A percentile compares a stretch with the other conserved stretches of the same genome.
These are phyloP conservation scores for Komagataella pseudopastoris DNA, from an alignment of 805 yeast genomes.

Conservation along the genomic window DNA sequence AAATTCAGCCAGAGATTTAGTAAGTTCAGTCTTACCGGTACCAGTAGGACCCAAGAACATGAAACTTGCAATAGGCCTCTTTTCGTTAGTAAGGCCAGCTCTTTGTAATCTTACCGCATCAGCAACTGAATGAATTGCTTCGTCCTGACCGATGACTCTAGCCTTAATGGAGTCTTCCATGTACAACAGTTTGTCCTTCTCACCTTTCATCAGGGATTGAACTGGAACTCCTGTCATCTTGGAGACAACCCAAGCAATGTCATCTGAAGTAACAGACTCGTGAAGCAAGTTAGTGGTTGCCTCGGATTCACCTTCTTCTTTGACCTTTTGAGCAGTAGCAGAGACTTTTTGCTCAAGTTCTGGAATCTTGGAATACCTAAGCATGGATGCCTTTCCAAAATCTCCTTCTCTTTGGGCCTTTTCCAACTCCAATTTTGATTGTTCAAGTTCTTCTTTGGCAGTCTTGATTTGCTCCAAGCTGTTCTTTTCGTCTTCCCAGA, in stretches of 20 bases:
- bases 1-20: constrained; percentile 86
- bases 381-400: constrained; percentile 77
- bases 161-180: constrained; percentile 74
- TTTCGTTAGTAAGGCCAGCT: constrained; percentile 91
- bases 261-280: constrained; percentile 89
- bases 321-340: constrained; percentile 21
- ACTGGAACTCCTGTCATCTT: constrained; percentile 96
- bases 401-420: constrained; percentile 74
- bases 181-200: constrained; percentile 74
- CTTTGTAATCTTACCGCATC: constrained; percentile 94
- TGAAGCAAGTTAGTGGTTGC: constrained; percentile 38
- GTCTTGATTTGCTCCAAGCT: constrained; percentile 67
- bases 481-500: constrained; percentile 78
- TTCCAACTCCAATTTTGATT: constrained; percentile 73
- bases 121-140: constrained; percentile 78
- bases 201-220: constrained; percentile 83
- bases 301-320: constrained; percentile 6
- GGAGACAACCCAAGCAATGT: constrained; percentile 83
- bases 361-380: constrained; percentile 83
- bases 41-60: constrained; percentile 98
- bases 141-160: constrained; percentile 91
- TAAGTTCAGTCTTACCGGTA: constrained; percentile 94
- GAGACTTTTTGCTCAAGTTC: constrained; percentile 53
- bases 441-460: constrained; percentile 74
- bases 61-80: constrained; percentile 92